Percentiles rank a stretch among this genome's conserved stretches.
Conservation (phyloP, 148 eudicot genomes). For the Beta vulgaris region DNA sequence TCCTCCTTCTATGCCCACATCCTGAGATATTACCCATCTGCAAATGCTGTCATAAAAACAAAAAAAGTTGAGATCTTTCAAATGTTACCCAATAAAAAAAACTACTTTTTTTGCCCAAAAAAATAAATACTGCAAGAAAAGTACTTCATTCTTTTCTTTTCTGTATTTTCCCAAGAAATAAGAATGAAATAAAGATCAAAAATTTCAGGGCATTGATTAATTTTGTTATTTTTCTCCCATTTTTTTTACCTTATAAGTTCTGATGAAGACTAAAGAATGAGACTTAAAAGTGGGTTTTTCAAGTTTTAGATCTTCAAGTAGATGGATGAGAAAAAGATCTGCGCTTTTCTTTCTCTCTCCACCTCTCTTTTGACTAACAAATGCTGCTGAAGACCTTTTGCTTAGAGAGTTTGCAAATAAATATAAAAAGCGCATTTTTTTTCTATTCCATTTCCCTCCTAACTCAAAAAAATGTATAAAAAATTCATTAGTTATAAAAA, state of each 20-base stretch:
- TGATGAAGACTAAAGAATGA: slow-evolving; percentile 12
- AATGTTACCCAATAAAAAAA: neutral
- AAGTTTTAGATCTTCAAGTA: slow-evolving; percentile 19
- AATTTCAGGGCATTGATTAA: no score
- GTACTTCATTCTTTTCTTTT: neutral
- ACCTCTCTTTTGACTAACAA: slow-evolving; percentile 18
- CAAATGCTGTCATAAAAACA: slow-evolving; percentile 17
- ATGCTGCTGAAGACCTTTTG: slow-evolving; percentile 16
- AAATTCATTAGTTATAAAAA: neutral
- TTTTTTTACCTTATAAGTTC: slow-evolving; percentile 9
- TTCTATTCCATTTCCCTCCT: neutral
- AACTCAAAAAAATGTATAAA: neutral
- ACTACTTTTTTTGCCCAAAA: slow-evolving; percentile 18
- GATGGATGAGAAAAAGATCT: neutral
- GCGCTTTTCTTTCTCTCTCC: neutral
- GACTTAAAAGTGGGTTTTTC: neutral
- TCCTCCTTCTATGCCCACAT: slow-evolving; percentile 26
- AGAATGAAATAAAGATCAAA: no score
- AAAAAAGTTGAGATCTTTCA: slow-evolving; percentile 12
- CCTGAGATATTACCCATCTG: slow-evolving; percentile 53
- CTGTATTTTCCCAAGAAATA: neutral
- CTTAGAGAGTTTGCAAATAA: slow-evolving; percentile 16
- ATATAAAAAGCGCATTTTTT: slow-evolving; percentile 17
- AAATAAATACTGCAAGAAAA: neutral
- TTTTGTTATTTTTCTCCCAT: no score